These are phyloP conservation scores for Globisporangium cystogenes DNA, from an alignment of 352 stramenopile species.

Conservation along the genomic window DNA sequence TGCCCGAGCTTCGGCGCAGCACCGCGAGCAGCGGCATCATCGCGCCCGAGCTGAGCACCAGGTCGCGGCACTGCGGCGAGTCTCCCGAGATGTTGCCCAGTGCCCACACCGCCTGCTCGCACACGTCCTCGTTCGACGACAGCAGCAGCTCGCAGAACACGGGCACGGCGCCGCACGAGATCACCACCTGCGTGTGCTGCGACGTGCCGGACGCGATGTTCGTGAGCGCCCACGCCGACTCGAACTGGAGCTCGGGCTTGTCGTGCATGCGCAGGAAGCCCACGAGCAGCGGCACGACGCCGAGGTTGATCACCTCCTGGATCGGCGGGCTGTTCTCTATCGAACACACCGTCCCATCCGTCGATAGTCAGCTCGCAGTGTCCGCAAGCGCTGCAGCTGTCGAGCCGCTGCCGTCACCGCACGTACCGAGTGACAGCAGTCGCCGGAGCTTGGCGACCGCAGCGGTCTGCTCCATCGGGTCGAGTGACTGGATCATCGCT, in stretches of 20 bases:
- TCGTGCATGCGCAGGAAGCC: conserved; percentile 98
- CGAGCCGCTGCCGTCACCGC: background rate
- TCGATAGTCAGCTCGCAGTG: too few relatives aligned
- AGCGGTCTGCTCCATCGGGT: conserved; percentile 91
- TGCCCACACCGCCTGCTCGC: conserved; percentile 97
- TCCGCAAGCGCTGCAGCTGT: too few relatives aligned
- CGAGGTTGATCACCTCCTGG: conserved; percentile 97
- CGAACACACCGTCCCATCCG: too few relatives aligned
- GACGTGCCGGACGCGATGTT: conserved; percentile 99
- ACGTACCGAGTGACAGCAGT: conserved; percentile 94
- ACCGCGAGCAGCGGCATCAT: conserved; percentile 89
- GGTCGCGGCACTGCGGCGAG: conserved; percentile 94
- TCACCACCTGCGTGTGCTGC: conserved; percentile 97
- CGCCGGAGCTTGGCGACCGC: conserved; percentile 98
- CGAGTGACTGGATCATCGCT: conserved; percentile 84
- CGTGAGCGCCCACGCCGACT: conserved; percentile 99
- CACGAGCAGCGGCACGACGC: conserved; percentile 97
- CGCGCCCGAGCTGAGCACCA: conserved; percentile 92
- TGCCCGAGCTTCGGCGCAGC: conserved; percentile 45
- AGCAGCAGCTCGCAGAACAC: conserved; percentile 96
- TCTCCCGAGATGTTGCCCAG: conserved; percentile 99
- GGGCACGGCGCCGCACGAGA: conserved; percentile 95
- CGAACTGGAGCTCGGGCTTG: conserved; percentile 96
- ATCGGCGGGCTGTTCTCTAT: conserved; percentile 98
- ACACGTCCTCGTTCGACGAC: conserved; percentile 97